Base-by-base conservation (phyloP, 768 basidiomycete species). In the Mycena galopus region DNA sequence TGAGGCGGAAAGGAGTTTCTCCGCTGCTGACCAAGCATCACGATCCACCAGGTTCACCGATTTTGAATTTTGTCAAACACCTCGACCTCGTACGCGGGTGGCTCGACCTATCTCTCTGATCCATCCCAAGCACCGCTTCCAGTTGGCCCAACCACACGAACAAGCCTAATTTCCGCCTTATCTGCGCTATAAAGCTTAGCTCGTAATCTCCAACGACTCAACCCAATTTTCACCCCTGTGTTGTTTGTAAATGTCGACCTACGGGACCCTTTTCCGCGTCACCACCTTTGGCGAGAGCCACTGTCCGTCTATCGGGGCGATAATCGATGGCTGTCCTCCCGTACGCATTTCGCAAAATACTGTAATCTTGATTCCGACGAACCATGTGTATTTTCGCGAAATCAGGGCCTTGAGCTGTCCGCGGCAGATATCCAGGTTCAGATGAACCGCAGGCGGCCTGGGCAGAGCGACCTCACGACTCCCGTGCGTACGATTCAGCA, bases 261-360 rank as follows among this genome's bases (percentile, higher is more conserved):
- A 94, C 83, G 98, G 98, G 27, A 90, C 87, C 29, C 86, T 95
- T 44, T 99, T 95, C 86, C 90, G 96, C 57, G 98, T 99, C 30
- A 97, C 97, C 64, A 99, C 98, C 74, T 99, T 94, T 80, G 98
- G 98, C 70, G 98, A 99, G 86, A 96, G 94, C 74, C 98, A 99
- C 81, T 98, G 98, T 80, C 91, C 94, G 33, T 97, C 96, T 17
- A 98, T 99, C 39, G 98, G 98, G 17, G 96, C 95, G 39, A 98
- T 99, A 82, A 91, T 99, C 77, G 98, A 99, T 80, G 98, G 98
- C 37, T 96, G 96, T 75, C 97, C 97, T 64, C 97, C 97, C 44
- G 97, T 98, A 32, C 53, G 67, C 33, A 91, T 32, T 39, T 32
- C 39, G 71, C 23, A 33, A 65, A 68, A 60, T 6, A 47, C 9